Evolutionary conservation across 257 asterid species (phyloP), one percentile per base, ranked within the genome.

Genomic region (Ballota nigra): DNA sequence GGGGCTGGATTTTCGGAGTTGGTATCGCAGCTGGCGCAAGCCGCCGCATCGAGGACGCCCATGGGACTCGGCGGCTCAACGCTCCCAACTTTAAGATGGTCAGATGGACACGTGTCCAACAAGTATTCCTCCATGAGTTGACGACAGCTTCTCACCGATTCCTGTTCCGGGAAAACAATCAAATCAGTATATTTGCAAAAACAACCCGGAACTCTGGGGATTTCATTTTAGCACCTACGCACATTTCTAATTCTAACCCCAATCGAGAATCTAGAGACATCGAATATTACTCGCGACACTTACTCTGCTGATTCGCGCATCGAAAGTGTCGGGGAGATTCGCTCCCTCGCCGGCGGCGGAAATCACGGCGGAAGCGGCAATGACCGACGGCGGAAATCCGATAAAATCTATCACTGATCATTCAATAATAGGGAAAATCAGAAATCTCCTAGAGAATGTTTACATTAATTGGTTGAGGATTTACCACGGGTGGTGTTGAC

Each of bases 1-100:
- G 70, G 7, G 59, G 59, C 78, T 4, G 68, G 85, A 59, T 71
- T 81, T 18, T 81, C 82, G 70, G 84, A 12, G 12, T 68, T 80
- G 68, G 84, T 73, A 19, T 82, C 91, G 52, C 86, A 84, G 84
- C 89, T 84, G 3, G 73, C 74, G 33, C 91, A 78, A 59, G 85
- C 84, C 62, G 88, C 81, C 41, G 89, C 86, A 22, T 84, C 92
- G 10, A 87, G 88, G 72, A 87, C 86, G 71, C 88, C 89, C 57
- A 28, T 43, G n/a, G 92, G 89, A 74, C 88, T 84, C 74, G 80
- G 85, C 73, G 75, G 82, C 71, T 18, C 72, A 29, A 49, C 58
- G 75, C 66, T 45, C 28, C 9, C 33, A 49, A 15, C 74, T 45
- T 80, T 80, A 9, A 34, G 64, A 40, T 38, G 40, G 10, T 72